phyloP scores from a whole-genome alignment of 2,329 filamentous ascomycete genomes.

The Xylariaceae sp. region DNA sequence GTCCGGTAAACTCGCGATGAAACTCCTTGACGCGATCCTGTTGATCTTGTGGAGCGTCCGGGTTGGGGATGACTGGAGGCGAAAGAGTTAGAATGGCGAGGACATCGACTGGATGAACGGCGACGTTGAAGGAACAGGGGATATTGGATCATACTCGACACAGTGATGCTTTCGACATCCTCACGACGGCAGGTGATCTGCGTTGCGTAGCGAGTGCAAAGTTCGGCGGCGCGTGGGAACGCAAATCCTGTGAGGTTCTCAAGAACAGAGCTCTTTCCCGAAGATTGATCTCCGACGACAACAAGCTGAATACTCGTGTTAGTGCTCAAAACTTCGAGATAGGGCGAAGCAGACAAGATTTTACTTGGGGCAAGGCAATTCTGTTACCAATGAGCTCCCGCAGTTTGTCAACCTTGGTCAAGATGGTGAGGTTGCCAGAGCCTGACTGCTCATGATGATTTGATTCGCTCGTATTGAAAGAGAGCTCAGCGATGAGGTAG shows the following conservation, averaged over 20 bases:
- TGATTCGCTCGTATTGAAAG: background rate
- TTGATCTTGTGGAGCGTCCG: conserved; percentile 15
- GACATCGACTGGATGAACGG: background rate
- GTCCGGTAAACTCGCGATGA: conserved; percentile 21
- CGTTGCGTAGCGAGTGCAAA: conserved; percentile 50
- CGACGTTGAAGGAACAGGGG: background rate
- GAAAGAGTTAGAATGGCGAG: conserved; percentile 5
- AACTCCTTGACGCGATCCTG: conserved; percentile 30
- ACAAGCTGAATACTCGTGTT: conserved; percentile 55
- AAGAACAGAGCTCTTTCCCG: conserved; percentile 79
- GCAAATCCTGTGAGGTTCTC: conserved; percentile 58
- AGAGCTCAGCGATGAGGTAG: background rate
- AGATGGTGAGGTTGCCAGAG: conserved; percentile 31
- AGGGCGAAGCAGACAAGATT: conserved; percentile 3
- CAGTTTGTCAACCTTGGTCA: conserved; percentile 40
- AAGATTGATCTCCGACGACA: conserved; percentile 80
- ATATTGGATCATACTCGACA: conserved; percentile 27
- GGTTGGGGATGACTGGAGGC: conserved; percentile 37
- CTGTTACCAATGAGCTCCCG: conserved; percentile 39
- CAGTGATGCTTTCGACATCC: conserved; percentile 29
- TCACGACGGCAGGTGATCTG: conserved; percentile 46
- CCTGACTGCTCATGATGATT: background rate
- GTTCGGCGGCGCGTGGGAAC: conserved; percentile 41
- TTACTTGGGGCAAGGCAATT: conserved; percentile 32
- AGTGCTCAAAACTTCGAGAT: conserved; percentile 2